Evolutionary conservation across 2,329 filamentous ascomycete species (phyloP).

Genomic region (Phialophora verrucosa): DNA sequence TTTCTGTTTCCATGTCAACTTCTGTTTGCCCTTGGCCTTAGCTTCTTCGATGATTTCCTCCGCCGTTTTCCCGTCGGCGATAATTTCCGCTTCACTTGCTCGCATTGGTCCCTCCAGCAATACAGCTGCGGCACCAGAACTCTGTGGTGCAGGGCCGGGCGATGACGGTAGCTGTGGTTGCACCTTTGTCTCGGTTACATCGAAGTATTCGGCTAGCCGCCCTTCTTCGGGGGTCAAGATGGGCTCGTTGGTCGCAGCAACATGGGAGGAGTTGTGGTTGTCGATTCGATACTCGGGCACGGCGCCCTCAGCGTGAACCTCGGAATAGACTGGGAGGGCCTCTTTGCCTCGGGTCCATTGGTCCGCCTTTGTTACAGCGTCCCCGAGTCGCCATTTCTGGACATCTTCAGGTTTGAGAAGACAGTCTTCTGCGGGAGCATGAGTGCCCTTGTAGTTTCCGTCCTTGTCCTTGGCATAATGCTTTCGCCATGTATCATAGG

Average conservation of each 20-base stretch:
- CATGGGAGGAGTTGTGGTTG: constrained; percentile 2
- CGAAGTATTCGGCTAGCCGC: constrained; percentile 12
- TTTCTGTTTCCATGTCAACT: constrained; percentile 30
- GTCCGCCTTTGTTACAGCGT: constrained; percentile 32
- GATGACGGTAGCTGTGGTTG: not conserved
- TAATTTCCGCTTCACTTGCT: constrained; percentile 1
- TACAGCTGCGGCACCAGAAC: not conserved
- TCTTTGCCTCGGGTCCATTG: constrained; percentile 33
- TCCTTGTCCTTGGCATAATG: constrained; percentile 38
- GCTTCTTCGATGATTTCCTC: constrained; percentile 33
- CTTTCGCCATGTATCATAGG: constrained; percentile 37
- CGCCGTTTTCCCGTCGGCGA: constrained; percentile 30
- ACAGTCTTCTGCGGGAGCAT: constrained; percentile 36
- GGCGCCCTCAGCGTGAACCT: constrained; percentile 19
- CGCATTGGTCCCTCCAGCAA: not conserved
- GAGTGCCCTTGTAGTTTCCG: constrained; percentile 34
- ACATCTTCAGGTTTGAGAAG: constrained; percentile 37
- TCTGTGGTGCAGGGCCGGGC: not conserved
- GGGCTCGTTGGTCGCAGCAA: not conserved
- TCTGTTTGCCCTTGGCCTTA: constrained; percentile 19
- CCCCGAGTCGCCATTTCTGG: constrained; percentile 34
- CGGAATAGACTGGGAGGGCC: constrained; percentile 34
- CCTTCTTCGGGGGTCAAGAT: constrained; percentile 5
- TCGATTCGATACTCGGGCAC: constrained; percentile 29
- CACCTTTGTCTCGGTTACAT: constrained; percentile 6